Evolutionary conservation across 495 filamentous ascomycete species (phyloP).

Genomic region (Tetracladium setigerum): DNA sequence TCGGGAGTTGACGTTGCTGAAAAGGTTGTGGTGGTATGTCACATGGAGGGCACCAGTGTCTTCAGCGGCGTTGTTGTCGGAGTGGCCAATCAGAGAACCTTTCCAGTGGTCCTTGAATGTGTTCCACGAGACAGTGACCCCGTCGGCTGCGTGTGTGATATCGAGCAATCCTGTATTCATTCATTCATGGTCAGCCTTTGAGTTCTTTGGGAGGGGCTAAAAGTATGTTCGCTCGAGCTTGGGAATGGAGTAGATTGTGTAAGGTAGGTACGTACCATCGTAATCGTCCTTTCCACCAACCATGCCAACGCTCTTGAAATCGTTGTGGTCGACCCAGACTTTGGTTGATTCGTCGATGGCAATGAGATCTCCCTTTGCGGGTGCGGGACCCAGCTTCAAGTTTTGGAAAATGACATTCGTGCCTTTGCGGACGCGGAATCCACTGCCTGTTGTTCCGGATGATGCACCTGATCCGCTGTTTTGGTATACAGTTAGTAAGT

Average conservation of each 20-base stretch:
- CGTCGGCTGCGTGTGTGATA: slow-evolving; percentile 46
- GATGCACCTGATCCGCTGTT: too few species aligned
- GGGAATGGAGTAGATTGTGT: slow-evolving; percentile 25
- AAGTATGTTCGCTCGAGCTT: too few species aligned
- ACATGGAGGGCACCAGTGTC: slow-evolving; percentile 41
- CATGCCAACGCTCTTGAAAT: slow-evolving; percentile 19
- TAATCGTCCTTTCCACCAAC: too few species aligned
- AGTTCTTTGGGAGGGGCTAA: too few species aligned
- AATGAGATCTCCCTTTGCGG: slow-evolving; percentile 52
- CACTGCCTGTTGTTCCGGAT: slow-evolving; percentile 26
- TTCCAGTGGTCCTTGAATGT: slow-evolving; percentile 51
- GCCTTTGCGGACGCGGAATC: slow-evolving; percentile 37
- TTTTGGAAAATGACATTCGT: slow-evolving; percentile 56
- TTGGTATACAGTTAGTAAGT: slow-evolving; percentile 1
- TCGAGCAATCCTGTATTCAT: slow-evolving; percentile 54
- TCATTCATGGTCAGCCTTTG: slow-evolving; percentile 63
- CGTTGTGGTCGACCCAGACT: slow-evolving; percentile 63
- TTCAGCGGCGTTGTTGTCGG: slow-evolving; percentile 28
- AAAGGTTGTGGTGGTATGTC: slow-evolving; percentile 49
- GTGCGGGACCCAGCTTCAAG: slow-evolving; percentile 51
- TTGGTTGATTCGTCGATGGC: slow-evolving; percentile 49
- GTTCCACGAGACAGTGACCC: slow-evolving; percentile 39
- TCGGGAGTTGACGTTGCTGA: slow-evolving; percentile 47
- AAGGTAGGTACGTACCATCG: slow-evolving; percentile 30
- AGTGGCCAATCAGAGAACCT: slow-evolving; percentile 46